Percentiles rank a stretch among this genome's conserved stretches.
phyloP scores from a whole-genome alignment of 2,329 filamentous ascomycete species.

The Balansia obtecta region DNA sequence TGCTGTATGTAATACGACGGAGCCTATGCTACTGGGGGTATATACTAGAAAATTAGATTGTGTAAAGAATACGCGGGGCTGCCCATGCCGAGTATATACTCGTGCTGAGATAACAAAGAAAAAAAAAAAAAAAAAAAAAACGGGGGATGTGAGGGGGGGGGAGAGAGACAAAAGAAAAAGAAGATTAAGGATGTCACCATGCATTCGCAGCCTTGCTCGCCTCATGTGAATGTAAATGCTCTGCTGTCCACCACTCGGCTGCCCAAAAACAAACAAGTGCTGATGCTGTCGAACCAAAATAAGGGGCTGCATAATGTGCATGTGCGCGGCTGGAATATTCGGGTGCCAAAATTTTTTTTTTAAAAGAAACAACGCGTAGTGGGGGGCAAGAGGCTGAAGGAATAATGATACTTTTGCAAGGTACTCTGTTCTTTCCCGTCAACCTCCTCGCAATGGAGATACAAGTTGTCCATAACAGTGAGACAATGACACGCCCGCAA shows the following conservation, averaged over 20 bases:
- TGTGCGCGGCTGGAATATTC: not conserved
- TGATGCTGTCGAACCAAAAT: not conserved
- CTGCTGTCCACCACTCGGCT: not conserved
- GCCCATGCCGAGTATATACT: not conserved
- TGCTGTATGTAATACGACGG: constrained; percentile 13
- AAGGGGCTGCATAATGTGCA: not conserved
- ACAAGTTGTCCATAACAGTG: not conserved
- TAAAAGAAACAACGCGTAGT: not conserved
- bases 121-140: constrained; percentile 7
- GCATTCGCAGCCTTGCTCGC: not conserved
- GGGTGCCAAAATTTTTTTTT: too few species aligned
- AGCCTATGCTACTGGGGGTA: constrained; percentile 21
- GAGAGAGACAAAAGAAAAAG: constrained; percentile 5
- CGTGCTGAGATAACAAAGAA: constrained; percentile 7
- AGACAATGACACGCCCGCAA: too few species aligned
- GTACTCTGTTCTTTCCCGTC: not conserved
- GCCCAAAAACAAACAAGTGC: not conserved
- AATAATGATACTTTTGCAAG: not conserved
- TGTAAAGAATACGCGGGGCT: constrained; percentile 6
- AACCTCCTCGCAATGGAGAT: not conserved
- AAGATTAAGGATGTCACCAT: not conserved
- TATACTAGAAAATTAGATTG: constrained; percentile 21
- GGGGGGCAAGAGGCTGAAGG: not conserved
- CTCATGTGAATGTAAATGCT: not conserved
- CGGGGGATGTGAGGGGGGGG: too few species aligned